A percentile compares a stretch with the other conserved stretches of the same genome.
These are phyloP conservation scores for Rhizopogon rudus DNA, from an alignment of 768 basidiomycete species.

Conservation along the genomic window DNA sequence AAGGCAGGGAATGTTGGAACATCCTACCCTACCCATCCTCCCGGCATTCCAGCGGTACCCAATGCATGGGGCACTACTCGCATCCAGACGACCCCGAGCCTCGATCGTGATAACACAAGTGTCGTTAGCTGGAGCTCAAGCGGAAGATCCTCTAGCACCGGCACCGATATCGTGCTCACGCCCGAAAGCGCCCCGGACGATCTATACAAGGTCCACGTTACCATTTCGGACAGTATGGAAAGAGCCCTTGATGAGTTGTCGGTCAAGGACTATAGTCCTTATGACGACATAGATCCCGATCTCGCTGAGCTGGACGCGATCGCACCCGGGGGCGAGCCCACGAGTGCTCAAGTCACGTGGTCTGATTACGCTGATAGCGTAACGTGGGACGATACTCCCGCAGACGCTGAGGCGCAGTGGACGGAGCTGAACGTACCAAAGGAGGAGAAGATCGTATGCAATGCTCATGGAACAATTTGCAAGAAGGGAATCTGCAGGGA, in stretches of 20 bases:
- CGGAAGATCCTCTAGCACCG: slow-evolving; percentile 16
- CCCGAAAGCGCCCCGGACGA: slow-evolving; percentile 21
- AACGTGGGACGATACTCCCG: slow-evolving; percentile 12
- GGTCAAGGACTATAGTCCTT: slow-evolving; percentile 5
- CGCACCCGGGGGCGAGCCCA: slow-evolving; percentile 17
- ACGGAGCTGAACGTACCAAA: slow-evolving; percentile 2
- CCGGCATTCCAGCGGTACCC: slow-evolving; percentile 6
- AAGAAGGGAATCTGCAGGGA: slow-evolving; percentile 32
- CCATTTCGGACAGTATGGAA: slow-evolving; percentile 23
- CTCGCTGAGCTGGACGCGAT: slow-evolving; percentile 19
- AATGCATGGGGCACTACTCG: not conserved
- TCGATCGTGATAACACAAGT: slow-evolving; percentile 10
- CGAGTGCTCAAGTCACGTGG: not conserved
- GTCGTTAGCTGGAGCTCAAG: slow-evolving; percentile 18
- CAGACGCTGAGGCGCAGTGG: slow-evolving; percentile 23
- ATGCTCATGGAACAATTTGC: slow-evolving; percentile 29
- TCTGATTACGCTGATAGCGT: slow-evolving; percentile 2
- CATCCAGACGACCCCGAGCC: not conserved
- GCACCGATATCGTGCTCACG: slow-evolving; percentile 22
- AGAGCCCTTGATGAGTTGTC: slow-evolving; percentile 23
- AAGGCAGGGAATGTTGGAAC: slow-evolving; percentile 7
- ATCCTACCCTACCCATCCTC: slow-evolving; percentile 9
- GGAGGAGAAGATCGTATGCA: slow-evolving; percentile 16
- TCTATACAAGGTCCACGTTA: slow-evolving; percentile 14
- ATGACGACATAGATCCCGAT: slow-evolving; percentile 6